These are phyloP conservation scores for Cryptosporidium canis DNA, from an alignment of 169 alveolate genomes.

Conservation along the genomic window DNA sequence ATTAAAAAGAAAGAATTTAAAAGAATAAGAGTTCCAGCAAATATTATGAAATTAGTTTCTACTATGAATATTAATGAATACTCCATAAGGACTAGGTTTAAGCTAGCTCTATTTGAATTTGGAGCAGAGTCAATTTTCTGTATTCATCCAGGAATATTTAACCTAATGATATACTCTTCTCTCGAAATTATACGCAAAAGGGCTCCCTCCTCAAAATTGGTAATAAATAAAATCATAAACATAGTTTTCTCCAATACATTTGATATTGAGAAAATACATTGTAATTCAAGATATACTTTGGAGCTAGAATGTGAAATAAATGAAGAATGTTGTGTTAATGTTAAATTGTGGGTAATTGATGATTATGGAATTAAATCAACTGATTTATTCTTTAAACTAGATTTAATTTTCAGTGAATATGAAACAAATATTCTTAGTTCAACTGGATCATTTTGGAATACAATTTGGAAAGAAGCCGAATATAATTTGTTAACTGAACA, in stretches of 20 bases:
- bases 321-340: not conserved
- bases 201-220: not conserved
- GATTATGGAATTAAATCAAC: conserved; percentile 17
- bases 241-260: not conserved
- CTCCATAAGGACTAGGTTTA: not conserved
- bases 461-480: conserved; percentile 24
- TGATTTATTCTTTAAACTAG: not conserved
- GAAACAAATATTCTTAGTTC: not conserved
- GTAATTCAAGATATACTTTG: conserved; percentile 52
- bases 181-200: not conserved
- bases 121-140: conserved; percentile 15
- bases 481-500: not conserved
- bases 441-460: conserved; percentile 12
- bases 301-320: conserved; percentile 3
- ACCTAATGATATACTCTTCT: not conserved
- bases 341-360: conserved; percentile 16
- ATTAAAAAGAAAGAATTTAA: not conserved
- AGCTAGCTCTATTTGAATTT: not conserved
- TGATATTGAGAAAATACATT: conserved; percentile 38
- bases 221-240: not conserved
- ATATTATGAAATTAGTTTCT: not conserved
- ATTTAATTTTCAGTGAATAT: not conserved
- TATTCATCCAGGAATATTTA: conserved; percentile 40
- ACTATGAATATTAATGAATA: not conserved
- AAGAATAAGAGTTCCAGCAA: not conserved